Conservation (phyloP, 345 rosid genomes). For the Dipteronia sinensis region DNA sequence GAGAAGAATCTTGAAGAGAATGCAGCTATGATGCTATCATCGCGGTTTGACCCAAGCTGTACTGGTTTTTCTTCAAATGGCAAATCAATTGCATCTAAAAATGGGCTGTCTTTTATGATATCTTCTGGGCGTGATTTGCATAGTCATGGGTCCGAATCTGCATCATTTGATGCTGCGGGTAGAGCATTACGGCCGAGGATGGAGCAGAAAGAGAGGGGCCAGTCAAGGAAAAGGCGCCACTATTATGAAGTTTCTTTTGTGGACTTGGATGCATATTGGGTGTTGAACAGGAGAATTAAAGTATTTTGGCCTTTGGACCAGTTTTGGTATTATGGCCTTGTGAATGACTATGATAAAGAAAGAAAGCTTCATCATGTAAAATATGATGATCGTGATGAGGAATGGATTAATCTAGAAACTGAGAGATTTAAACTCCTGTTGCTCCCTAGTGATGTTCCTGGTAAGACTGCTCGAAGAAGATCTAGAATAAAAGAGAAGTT, state of each 20-base stretch:
- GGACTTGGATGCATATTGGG: constrained; percentile 76
- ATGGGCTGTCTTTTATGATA: constrained; percentile 37
- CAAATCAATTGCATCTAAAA: constrained; percentile 42
- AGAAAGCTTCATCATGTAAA: constrained; percentile 85
- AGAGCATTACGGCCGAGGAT: constrained; percentile 79
- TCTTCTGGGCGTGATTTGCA: constrained; percentile 41
- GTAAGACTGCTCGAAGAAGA: constrained; percentile 46
- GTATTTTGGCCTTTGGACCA: constrained; percentile 96
- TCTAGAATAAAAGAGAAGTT: constrained; percentile 38
- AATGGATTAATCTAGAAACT: constrained; percentile 81
- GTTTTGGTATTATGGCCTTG: constrained; percentile 87
- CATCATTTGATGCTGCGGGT: constrained; percentile 58
- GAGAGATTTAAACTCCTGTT: constrained; percentile 89
- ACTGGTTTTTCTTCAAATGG: constrained; percentile 68
- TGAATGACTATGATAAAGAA: constrained; percentile 68
- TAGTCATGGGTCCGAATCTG: constrained; percentile 46
- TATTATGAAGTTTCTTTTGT: constrained; percentile 72
- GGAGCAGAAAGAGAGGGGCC: constrained; percentile 53
- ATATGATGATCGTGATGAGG: constrained; percentile 98
- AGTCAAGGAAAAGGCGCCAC: constrained; percentile 74
- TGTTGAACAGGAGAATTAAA: constrained; percentile 72
- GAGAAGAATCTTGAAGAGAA: constrained; percentile 96
- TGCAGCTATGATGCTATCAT: constrained; percentile 96
- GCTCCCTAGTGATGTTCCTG: constrained; percentile 79
- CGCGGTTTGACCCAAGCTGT: constrained; percentile 87